These are phyloP conservation scores for Filosporella fistucella DNA, from an alignment of 495 filamentous ascomycete genomes.

Conservation along the genomic window DNA sequence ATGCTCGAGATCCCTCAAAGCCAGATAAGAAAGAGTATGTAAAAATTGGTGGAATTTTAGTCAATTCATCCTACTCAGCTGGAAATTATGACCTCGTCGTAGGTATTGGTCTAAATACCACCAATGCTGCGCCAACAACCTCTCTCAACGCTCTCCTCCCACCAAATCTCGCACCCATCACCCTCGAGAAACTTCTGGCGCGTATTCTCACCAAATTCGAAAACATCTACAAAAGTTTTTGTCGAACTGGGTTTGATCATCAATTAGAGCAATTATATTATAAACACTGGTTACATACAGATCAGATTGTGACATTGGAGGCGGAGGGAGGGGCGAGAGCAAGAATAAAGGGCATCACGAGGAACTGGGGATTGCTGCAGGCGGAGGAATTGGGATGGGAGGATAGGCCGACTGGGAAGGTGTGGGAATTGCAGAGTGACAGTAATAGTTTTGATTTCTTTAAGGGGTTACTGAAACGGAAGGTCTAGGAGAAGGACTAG, in stretches of 20 bases:
- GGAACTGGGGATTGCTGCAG: constrained; percentile 79
- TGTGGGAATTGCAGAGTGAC: constrained; percentile 87
- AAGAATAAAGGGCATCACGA: constrained; percentile 83
- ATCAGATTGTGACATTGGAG: constrained; percentile 87
- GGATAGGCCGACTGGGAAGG: constrained; percentile 67
- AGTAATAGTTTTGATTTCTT: constrained; percentile 99
- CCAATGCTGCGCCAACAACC: constrained; percentile 83
- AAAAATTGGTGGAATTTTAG: constrained; percentile 92
- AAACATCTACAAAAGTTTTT: constrained; percentile 69
- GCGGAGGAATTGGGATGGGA: constrained; percentile 76
- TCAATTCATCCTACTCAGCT: constrained; percentile 77
- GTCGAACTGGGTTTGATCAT: constrained; percentile 63
- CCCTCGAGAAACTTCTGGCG: constrained; percentile 78
- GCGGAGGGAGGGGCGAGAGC: constrained; percentile 73
- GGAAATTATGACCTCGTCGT: constrained; percentile 82
- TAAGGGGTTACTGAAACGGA: constrained; percentile 78
- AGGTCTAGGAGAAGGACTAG: constrained; percentile 59
- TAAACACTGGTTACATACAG: constrained; percentile 79
- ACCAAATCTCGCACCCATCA: constrained; percentile 50
- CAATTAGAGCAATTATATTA: constrained; percentile 79
- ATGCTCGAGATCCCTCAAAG: constrained; percentile 64
- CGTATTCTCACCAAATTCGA: constrained; percentile 79
- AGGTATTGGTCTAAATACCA: constrained; percentile 85
- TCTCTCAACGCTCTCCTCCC: constrained; percentile 71
- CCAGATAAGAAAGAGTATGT: constrained; percentile 60